Percentiles rank a stretch among this genome's conserved stretches.
Conservation (phyloP, 805 yeast genomes). For the Starmerella floris region DNA sequence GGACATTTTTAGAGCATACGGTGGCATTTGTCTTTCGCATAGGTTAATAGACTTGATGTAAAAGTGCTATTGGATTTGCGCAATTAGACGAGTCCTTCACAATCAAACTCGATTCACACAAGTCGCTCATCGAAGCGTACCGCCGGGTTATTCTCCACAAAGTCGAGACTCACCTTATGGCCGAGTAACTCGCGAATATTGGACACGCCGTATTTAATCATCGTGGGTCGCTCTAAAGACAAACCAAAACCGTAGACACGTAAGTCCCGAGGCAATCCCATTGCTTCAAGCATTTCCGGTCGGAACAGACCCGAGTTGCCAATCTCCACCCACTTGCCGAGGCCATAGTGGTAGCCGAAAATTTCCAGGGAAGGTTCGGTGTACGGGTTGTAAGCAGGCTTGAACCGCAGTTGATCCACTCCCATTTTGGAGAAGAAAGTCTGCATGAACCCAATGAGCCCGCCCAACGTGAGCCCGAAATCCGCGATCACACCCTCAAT, state of each 20-base stretch:
- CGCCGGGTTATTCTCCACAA: slow-evolving; percentile 92
- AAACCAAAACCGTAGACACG: slow-evolving; percentile 97
- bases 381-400: slow-evolving; percentile 98
- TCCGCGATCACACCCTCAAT: slow-evolving; percentile 99
- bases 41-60: too few species aligned
- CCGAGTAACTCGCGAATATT: slow-evolving; percentile 95
- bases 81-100: neutral
- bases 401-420: slow-evolving; percentile 85
- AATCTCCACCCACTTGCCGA: slow-evolving; percentile 95
- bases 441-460: slow-evolving; percentile 95
- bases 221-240: slow-evolving; percentile 94
- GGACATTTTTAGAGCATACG: too few species aligned
- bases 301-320: slow-evolving; percentile 99
- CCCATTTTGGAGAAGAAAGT: slow-evolving; percentile 96
- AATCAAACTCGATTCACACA: slow-evolving; percentile 25
- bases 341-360: slow-evolving; percentile 89
- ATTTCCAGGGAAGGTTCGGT: slow-evolving; percentile 98
- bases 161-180: slow-evolving; percentile 88
- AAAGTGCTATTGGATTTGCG: neutral
- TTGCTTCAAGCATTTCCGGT: slow-evolving; percentile 96
- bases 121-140: slow-evolving; percentile 84
- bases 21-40: too few species aligned
- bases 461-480: slow-evolving; percentile 86
- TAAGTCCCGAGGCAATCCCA: slow-evolving; percentile 92
- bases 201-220: slow-evolving; percentile 93